A percentile compares a stretch with the other conserved stretches of the same genome.
Conservation (phyloP, 2,329 filamentous ascomycete genomes). For the Sporothrix curviconia region DNA sequence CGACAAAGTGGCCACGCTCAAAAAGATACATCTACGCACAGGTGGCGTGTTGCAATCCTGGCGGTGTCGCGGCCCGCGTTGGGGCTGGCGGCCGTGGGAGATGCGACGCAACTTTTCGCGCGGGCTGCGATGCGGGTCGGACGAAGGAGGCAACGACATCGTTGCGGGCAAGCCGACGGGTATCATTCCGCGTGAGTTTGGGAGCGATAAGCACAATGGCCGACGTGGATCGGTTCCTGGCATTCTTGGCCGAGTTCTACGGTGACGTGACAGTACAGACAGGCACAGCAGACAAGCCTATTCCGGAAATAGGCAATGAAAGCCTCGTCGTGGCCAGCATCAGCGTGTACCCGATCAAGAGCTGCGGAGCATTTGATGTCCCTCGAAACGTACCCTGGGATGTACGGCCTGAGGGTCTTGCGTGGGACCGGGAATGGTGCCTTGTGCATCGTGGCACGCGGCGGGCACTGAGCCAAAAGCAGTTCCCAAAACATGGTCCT, state of each 20-base stretch:
- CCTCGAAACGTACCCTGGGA: conserved; percentile 63
- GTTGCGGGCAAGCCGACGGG: conserved; percentile 82
- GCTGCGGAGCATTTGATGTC: conserved; percentile 73
- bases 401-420: conserved; percentile 72
- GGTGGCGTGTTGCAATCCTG: conserved; percentile 90
- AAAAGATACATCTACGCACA: conserved; percentile 76
- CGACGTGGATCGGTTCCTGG: conserved; percentile 67
- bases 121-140: conserved; percentile 77
- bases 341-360: conserved; percentile 87
- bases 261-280: conserved; percentile 23
- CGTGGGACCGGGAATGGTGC: conserved; percentile 97
- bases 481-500: conserved; percentile 82
- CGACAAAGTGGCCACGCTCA: conserved; percentile 75
- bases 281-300: not conserved
- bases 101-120: conserved; percentile 78
- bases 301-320: not conserved
- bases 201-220: conserved; percentile 79
- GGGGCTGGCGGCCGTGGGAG: conserved; percentile 69
- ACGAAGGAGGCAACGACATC: conserved; percentile 69
- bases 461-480: conserved; percentile 80
- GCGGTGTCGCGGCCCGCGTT: conserved; percentile 70
- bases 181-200: conserved; percentile 73
- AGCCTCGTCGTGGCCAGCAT: conserved; percentile 35
- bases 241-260: conserved; percentile 68
- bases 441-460: conserved; percentile 81